Conservation (phyloP, 768 basidiomycete species). For the Calocera cornea region DNA sequence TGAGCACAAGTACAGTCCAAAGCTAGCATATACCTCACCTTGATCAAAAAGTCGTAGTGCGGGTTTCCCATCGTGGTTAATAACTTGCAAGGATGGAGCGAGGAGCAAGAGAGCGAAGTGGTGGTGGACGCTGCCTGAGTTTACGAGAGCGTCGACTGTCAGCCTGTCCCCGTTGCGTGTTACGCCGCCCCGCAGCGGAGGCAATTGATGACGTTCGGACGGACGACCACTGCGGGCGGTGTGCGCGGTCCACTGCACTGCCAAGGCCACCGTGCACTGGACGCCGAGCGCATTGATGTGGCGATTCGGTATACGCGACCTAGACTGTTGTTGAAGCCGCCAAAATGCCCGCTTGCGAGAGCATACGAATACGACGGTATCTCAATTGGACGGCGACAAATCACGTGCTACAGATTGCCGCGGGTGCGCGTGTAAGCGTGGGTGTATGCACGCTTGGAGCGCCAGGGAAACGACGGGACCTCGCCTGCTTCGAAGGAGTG, state of each 20-base stretch:
- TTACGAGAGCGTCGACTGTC: background rate
- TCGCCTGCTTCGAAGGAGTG: no score
- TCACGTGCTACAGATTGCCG: no score
- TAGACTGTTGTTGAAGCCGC: no score
- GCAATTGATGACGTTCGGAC: background rate
- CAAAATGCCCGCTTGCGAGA: no score
- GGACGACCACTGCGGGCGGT: no score
- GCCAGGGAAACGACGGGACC: no score
- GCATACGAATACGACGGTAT: no score
- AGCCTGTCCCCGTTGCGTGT: background rate
- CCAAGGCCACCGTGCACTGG: background rate
- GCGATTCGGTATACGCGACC: background rate
- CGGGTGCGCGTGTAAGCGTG: no score
- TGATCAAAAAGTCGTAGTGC: slow-evolving; percentile 96
- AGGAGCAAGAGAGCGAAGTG: background rate
- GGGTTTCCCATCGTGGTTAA: slow-evolving; percentile 31
- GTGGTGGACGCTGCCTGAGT: background rate
- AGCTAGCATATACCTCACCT: slow-evolving; percentile 34
- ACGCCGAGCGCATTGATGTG: background rate
- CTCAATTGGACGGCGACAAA: no score
- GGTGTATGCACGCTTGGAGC: no score
- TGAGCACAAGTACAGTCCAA: slow-evolving; percentile 6
- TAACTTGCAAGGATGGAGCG: background rate
- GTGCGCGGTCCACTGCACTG: background rate
- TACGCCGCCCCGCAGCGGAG: slow-evolving; percentile 4